Base-by-base conservation (phyloP, 306 rosid species). In the Alnus glutinosa region DNA sequence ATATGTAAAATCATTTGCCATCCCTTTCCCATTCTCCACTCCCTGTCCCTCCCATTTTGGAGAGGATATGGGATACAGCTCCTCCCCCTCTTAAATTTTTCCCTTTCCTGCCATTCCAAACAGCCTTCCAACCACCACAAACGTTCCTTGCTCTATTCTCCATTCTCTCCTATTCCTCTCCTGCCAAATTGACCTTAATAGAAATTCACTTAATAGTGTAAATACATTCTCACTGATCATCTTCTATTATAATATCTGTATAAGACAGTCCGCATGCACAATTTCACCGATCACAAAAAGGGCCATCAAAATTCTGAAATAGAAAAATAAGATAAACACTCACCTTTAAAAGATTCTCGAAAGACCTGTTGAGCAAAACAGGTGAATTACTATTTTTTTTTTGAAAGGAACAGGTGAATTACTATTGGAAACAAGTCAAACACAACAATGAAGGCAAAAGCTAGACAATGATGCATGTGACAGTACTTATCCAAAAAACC, bases 291-390 rank as follows among this genome's bases (percentile, higher is more conserved):
- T 6, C 79, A 70, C 74, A 83, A 74, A 79, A 84, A 36, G 77
- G 23, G 76, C 4, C 19, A 55, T 68, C 47, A 71, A 80, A 72
- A 37, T 81, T 78, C 36, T 46, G 66, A 74, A 80, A 67, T 64
- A 68, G 76, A 83, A 78, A 85, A 84, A 63, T 42, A 80, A 80
- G 57, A 37, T 9, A 77, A 69, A 85, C 0, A 82, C 84, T 74
- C 80, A 94, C 97, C 97, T 90, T 84, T 84, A 80, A 89, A 84
- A 80, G 90, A 88, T 81, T 94, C 97, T 85, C 97, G 92, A 52
- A 89, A 73, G 64, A 94, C 92, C 98, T 94, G 94, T 78, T 75
- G 54, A 81, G 64, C 28, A 76, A 88, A 82, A 87, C 58, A 50
- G 83, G 79, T 9, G 52, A 74, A 79, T 71, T 19, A 67, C 28